Evolutionary conservation across 83 land plant species (phyloP), one percentile per base, ranked within the genome.

Genomic region (Picea abies): DNA sequence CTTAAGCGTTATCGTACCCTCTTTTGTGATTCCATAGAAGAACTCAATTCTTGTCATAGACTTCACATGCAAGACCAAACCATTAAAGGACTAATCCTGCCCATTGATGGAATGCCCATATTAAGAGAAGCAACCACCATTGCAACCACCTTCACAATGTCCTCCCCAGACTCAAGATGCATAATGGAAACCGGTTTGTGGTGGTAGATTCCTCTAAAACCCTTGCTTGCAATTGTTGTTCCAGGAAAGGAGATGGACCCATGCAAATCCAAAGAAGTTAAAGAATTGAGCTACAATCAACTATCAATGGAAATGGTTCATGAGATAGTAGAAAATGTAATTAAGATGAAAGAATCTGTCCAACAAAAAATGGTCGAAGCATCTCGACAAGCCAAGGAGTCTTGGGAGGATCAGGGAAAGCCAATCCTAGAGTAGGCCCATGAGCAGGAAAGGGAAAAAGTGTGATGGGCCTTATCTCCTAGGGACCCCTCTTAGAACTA

Each of bases 31-130:
- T 41, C 78, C 78, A n/a, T 11, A 17, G 16, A 75, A 75, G 47
- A 75, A 22, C 60, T 75, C 56, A 47, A 75, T 75, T 75, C 78
- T 60, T 23, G 19, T 65, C 56, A 91, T 41, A n/a, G 88, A 17
- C 4, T 81, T 52, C 97, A 94, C 93, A 78, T 91, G 90, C 8
- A 94, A 67, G 20, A 94, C 96, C 61, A 95, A 29, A 2, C 97
- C 97, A 29, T 85, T 76, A 52, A 76, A 81, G 39, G 94, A 88
- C 94, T 87, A 87, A 16, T 96, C 92, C 78, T 95, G 96, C 37
- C 97, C 97, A 85, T 84, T 67, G 84, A 92, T 85, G 72, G 97
- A 95, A 88, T 95, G 96, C 80, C 97, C 96, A 85, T 93, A 63
- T 60, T 11, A 20, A 79, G 12, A 5, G 91, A 90, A 1, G 35